Evolutionary conservation across 352 stramenopile genomes (phyloP).

Genomic region (Phytophthora citrophthora): DNA sequence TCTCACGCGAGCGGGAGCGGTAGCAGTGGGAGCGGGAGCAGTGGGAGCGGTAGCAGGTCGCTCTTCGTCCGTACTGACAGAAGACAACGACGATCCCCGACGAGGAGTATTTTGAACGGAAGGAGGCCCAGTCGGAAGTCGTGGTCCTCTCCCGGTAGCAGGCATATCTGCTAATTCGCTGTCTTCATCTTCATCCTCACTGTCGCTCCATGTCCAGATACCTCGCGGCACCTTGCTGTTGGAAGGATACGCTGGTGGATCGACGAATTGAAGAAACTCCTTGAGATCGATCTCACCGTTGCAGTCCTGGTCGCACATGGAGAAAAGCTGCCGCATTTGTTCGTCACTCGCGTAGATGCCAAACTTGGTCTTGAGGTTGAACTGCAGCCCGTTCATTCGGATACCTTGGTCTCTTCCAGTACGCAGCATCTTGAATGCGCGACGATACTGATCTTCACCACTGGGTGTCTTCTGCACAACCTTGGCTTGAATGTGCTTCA

Average conservation of each 20-base stretch:
- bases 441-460: constrained; percentile 79
- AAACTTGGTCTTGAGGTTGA: constrained; percentile 82
- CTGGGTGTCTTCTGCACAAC: constrained; percentile 80
- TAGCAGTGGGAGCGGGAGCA: background rate
- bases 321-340: constrained; percentile 76
- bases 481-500: constrained; percentile 80
- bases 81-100: constrained; percentile 5
- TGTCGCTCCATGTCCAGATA: constrained; percentile 53
- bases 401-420: constrained; percentile 71
- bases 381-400: constrained; percentile 69
- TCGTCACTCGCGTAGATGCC: constrained; percentile 78
- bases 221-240: constrained; percentile 65
- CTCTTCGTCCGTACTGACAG: constrained; percentile 11
- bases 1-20: constrained; percentile 16
- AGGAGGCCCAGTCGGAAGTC: background rate
- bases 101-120: constrained; percentile 6
- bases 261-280: constrained; percentile 80
- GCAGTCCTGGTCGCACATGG: constrained; percentile 63
- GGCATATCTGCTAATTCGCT: constrained; percentile 17
- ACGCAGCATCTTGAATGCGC: constrained; percentile 84
- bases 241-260: constrained; percentile 59
- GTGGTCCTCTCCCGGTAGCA: background rate
- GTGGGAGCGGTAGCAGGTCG: background rate
- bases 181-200: constrained; percentile 27
- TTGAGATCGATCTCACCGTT: constrained; percentile 78